Evolutionary conservation across 164 flowering plant genomes (phyloP).

Genomic region (Nymphaea thermarum): DNA sequence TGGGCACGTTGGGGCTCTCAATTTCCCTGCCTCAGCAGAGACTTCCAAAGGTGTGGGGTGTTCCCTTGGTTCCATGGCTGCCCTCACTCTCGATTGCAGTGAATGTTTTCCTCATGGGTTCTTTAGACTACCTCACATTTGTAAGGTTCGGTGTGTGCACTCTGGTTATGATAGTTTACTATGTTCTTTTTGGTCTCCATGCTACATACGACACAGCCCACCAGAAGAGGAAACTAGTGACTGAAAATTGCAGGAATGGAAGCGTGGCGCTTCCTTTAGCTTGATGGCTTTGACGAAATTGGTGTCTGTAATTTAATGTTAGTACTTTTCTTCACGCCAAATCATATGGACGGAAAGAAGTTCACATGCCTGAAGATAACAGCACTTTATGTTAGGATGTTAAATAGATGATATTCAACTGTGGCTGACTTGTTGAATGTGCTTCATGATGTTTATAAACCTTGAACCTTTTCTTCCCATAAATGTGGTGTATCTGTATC

Average conservation of each 20-base stretch:
- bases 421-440: no score
- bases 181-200: slow-evolving; percentile 62
- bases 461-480: no score
- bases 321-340: no score
- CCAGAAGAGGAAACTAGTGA: slow-evolving; percentile 12
- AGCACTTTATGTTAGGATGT: no score
- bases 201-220: slow-evolving; percentile 78
- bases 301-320: no score
- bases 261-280: background rate
- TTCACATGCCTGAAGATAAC: no score
- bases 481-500: no score
- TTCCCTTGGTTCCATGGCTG: slow-evolving; percentile 78
- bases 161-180: slow-evolving; percentile 56
- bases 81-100: slow-evolving; percentile 66
- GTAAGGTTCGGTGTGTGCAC: slow-evolving; percentile 62
- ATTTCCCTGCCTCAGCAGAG: slow-evolving; percentile 31
- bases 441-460: no score
- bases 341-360: no score
- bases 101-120: slow-evolving; percentile 74
- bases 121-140: slow-evolving; percentile 51
- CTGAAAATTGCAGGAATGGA: background rate
- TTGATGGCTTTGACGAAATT: no score
- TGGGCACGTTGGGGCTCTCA: slow-evolving; percentile 43
- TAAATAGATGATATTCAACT: no score
- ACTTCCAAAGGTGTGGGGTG: slow-evolving; percentile 62